A percentile compares a stretch with the other conserved stretches of the same genome.
These are phyloP conservation scores for Puccinia horiana DNA, from an alignment of 1,284 basidiomycete genomes.

Conservation along the genomic window DNA sequence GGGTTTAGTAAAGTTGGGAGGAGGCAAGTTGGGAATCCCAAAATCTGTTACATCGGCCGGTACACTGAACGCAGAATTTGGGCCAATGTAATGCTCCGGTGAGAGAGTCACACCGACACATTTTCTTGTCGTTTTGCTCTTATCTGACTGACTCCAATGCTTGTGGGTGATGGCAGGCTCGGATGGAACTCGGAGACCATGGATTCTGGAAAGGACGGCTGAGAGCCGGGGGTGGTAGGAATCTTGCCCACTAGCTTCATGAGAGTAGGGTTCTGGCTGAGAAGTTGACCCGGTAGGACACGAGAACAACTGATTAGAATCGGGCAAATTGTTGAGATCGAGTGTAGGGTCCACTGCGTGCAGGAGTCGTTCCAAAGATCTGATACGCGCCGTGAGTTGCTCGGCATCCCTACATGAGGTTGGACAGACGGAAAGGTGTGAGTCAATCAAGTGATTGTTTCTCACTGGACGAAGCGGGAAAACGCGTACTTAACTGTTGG, in stretches of 20 bases:
- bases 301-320: neutral
- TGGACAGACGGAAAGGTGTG: neutral
- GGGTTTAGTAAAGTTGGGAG: neutral
- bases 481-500: conserved; percentile 30
- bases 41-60: neutral
- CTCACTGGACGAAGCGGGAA: neutral
- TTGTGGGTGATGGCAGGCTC: neutral
- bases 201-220: neutral
- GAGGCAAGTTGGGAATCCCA: neutral
- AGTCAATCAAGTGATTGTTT: neutral
- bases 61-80: neutral
- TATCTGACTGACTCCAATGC: neutral
- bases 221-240: neutral
- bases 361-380: conserved; percentile 37
- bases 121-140: neutral
- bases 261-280: neutral
- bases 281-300: too few species aligned
- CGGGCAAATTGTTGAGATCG: conserved; percentile 29
- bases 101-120: neutral
- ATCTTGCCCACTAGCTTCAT: neutral
- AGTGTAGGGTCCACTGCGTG: conserved; percentile 25
- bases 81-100: conserved; percentile 23
- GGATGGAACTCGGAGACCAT: neutral
- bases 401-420: conserved; percentile 24
- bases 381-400: conserved; percentile 34